A percentile compares a stretch with the other conserved stretches of the same genome.
phyloP scores from a whole-genome alignment of 257 asterid species.

The Echium plantagineum region DNA sequence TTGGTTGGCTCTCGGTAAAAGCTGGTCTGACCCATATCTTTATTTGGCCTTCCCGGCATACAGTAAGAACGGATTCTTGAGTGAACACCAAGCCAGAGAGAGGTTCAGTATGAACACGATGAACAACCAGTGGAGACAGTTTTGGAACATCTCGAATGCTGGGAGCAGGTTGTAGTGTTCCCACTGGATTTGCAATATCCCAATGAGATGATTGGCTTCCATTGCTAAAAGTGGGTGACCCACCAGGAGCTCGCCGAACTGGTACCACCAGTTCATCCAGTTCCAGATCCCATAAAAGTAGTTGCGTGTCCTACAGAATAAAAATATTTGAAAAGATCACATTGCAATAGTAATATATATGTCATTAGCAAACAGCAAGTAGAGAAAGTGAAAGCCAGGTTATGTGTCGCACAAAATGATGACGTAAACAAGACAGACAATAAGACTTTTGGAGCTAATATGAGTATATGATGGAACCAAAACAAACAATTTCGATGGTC shows the following conservation, averaged over 20 bases:
- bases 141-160: conserved; percentile 84
- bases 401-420: too few relatives aligned
- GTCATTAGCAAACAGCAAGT: too few relatives aligned
- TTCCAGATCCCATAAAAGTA: conserved; percentile 96
- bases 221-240: conserved; percentile 80
- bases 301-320: conserved; percentile 62
- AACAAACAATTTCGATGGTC: too few relatives aligned
- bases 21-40: conserved; percentile 93
- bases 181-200: conserved; percentile 71
- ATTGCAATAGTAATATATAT: too few relatives aligned
- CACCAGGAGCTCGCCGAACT: conserved; percentile 86
- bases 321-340: too few relatives aligned
- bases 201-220: conserved; percentile 96
- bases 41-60: conserved; percentile 89
- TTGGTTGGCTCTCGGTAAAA: conserved; percentile 41
- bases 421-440: too few relatives aligned
- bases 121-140: conserved; percentile 74
- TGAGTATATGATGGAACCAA: too few relatives aligned
- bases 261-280: conserved; percentile 97
- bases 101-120: conserved; percentile 92
- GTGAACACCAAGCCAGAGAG: conserved; percentile 82
- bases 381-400: background rate
- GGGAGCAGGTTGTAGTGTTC: conserved; percentile 85
- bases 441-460: too few relatives aligned
- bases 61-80: conserved; percentile 70